Conservation (phyloP, 345 rosid species). For the Populus alba region DNA sequence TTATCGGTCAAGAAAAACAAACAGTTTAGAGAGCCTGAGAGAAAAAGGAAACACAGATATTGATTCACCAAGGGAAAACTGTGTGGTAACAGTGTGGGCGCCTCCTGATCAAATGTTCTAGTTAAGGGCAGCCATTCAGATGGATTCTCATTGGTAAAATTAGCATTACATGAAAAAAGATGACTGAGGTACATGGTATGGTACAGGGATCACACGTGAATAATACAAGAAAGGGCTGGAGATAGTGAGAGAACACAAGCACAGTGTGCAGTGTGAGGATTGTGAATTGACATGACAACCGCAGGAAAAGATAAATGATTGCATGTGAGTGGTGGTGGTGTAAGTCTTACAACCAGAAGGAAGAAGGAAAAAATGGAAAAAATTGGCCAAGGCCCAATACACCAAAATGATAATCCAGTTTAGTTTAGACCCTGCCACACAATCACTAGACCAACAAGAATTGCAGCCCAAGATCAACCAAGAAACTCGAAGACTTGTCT, state of each 20-base stretch:
- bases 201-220: background rate
- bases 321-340: background rate
- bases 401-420: background rate
- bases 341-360: background rate
- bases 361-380: background rate
- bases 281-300: background rate
- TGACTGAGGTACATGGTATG: background rate
- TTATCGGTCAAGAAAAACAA: background rate
- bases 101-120: background rate
- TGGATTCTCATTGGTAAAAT: background rate
- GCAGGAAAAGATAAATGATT: background rate
- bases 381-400: background rate
- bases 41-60: background rate
- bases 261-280: background rate
- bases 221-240: background rate
- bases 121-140: background rate
- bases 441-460: background rate
- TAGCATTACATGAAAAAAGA: background rate
- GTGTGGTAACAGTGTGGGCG: background rate
- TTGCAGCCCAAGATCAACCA: background rate
- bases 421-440: background rate
- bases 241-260: background rate
- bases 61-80: background rate
- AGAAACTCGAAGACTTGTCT: conserved; percentile 2
- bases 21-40: too few species aligned